Evolutionary conservation across 2,329 filamentous ascomycete species (phyloP), one percentile per base, ranked within the genome.

Genomic region (Alternaria angustiovoidea): DNA sequence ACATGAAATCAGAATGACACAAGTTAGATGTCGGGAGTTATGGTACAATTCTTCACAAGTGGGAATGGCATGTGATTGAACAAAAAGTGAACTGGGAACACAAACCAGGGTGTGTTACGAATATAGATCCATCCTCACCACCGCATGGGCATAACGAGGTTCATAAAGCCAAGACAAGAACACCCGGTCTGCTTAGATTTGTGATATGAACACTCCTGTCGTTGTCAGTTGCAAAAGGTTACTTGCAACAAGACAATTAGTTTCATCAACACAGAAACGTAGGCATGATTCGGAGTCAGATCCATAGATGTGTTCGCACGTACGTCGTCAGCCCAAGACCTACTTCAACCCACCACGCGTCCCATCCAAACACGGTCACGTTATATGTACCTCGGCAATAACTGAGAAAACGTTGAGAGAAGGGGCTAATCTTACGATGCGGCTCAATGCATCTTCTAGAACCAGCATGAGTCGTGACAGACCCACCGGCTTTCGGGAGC

Each of bases 401-500:
- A 55, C 3, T 28, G 20, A 28, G 28, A 28, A 48, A 28, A 47
- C 39, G 36, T 44, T 36, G 24, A 22, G 34, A 36, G 14, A 39
- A 41, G 43, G 20, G 48, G 53, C 53, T 57, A 62, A 66, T 66
- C 43, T 63, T 44, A 59, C 42, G 52, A 55, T 57, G 55, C 57
- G 62, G 59, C 57, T 62, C 57, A 47, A 62, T 47, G 28, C 22
- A 30, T 32, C 59, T 65, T 64, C 64, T 61, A 60, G 64, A 67
- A 63, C 51, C 34, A 26, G 36, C 62, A 59, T 56, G 64, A 69
- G 52, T 64, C 64, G 61, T 51, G 44, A 36, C 5, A 2, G 59
- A 61, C 57, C 66, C 66, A 67, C 64, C 52, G 41, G 39, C 46
- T 49, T 56, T 53, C 66, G 66, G 64, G 63, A 69, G 61, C 57